phyloP scores from a whole-genome alignment of 2,329 filamentous ascomycete species.

The Hypomyces rosellus region DNA sequence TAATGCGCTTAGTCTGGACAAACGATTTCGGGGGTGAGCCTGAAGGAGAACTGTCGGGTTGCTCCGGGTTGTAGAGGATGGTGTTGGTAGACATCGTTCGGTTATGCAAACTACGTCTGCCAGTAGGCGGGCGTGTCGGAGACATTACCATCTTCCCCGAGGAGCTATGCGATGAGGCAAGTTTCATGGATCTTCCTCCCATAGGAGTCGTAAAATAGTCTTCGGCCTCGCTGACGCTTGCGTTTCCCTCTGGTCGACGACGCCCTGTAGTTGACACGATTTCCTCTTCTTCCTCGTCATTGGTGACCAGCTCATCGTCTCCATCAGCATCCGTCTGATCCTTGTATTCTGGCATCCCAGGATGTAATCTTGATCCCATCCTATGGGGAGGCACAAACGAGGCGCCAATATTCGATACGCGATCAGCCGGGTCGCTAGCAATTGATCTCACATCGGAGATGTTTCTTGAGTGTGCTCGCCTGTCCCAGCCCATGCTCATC shows the following conservation, averaged over 20 bases:
- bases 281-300: slow-evolving; percentile 64
- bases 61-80: slow-evolving; percentile 71
- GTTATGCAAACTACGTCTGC: slow-evolving; percentile 48
- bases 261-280: slow-evolving; percentile 38
- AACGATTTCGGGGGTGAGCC: slow-evolving; percentile 33
- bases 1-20: slow-evolving; percentile 24
- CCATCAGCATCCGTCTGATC: slow-evolving; percentile 77
- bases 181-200: slow-evolving; percentile 34
- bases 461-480: slow-evolving; percentile 40
- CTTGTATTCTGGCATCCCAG: slow-evolving; percentile 35
- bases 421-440: slow-evolving; percentile 58
- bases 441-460: slow-evolving; percentile 53
- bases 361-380: slow-evolving; percentile 34
- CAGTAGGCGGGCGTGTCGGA: slow-evolving; percentile 26
- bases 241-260: slow-evolving; percentile 22
- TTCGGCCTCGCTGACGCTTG: slow-evolving; percentile 28
- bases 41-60: slow-evolving; percentile 35
- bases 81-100: slow-evolving; percentile 77
- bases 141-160: slow-evolving; percentile 22
- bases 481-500: slow-evolving; percentile 46
- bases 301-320: slow-evolving; percentile 82
- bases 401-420: slow-evolving; percentile 48
- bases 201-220: slow-evolving; percentile 52
- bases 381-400: slow-evolving; percentile 18
- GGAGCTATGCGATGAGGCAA: slow-evolving; percentile 29